These are phyloP conservation scores for Neoboletus brunneissimus DNA, from an alignment of 768 basidiomycete genomes.

Conservation along the genomic window DNA sequence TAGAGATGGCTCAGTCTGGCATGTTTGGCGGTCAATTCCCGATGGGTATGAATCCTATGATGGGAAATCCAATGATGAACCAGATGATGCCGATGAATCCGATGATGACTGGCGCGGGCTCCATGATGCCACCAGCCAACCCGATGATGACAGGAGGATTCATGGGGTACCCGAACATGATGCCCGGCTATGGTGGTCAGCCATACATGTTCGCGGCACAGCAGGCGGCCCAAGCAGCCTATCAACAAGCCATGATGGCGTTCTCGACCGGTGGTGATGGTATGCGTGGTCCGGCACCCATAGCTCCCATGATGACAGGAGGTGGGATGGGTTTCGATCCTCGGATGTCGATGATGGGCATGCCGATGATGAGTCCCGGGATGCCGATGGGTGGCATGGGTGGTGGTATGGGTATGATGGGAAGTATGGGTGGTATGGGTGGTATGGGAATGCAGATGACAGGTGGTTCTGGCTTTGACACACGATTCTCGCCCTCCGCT, in stretches of 20 bases:
- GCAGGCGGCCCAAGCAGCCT: slow-evolving; percentile 77
- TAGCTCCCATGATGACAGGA: slow-evolving; percentile 60
- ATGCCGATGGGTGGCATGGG: slow-evolving; percentile 43
- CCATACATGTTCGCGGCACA: slow-evolving; percentile 87
- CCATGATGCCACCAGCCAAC: slow-evolving; percentile 48
- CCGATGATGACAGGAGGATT: slow-evolving; percentile 54
- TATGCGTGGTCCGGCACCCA: slow-evolving; percentile 35
- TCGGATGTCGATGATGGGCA: slow-evolving; percentile 79
- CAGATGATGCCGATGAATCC: slow-evolving; percentile 50
- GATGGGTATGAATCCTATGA: slow-evolving; percentile 63
- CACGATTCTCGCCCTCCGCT: slow-evolving; percentile 46
- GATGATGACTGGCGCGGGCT: slow-evolving; percentile 54
- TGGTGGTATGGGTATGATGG: slow-evolving; percentile 41
- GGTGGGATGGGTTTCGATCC: slow-evolving; percentile 61
- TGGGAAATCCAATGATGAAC: slow-evolving; percentile 61
- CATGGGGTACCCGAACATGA: slow-evolving; percentile 42
- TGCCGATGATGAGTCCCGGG: slow-evolving; percentile 60
- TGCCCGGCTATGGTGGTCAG: slow-evolving; percentile 50
- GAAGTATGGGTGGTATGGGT: slow-evolving; percentile 41
- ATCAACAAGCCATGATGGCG: slow-evolving; percentile 87
- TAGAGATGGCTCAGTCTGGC: slow-evolving; percentile 86
- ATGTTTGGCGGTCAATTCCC: slow-evolving; percentile 56
- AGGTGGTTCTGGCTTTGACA: slow-evolving; percentile 58
- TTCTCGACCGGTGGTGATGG: slow-evolving; percentile 72
- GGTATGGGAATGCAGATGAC: slow-evolving; percentile 57